Conservation (phyloP, 495 filamentous ascomycete species). For the Penicillium subrubescens region DNA sequence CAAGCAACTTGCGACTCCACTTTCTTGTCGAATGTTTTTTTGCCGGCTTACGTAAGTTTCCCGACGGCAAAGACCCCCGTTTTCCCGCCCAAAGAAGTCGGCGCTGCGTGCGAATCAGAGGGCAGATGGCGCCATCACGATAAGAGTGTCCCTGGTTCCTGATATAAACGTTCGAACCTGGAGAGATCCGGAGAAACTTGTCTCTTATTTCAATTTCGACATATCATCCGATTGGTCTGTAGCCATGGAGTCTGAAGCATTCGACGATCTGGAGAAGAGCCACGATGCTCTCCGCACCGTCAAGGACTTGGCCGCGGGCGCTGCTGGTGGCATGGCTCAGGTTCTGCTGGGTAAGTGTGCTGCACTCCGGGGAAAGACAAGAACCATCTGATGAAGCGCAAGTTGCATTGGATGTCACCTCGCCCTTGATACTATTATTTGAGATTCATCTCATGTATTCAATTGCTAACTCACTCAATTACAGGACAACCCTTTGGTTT, state of each 20-base stretch:
- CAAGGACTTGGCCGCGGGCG: slow-evolving; percentile 92
- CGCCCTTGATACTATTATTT: not conserved
- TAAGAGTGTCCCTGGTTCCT: slow-evolving; percentile 28
- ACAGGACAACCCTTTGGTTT: slow-evolving; percentile 90
- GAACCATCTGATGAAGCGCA: not conserved
- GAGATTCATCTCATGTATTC: not conserved
- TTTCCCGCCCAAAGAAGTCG: slow-evolving; percentile 35
- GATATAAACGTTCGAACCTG: slow-evolving; percentile 27
- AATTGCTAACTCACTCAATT: slow-evolving; percentile 28
- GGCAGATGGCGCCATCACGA: slow-evolving; percentile 29
- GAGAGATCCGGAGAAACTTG: slow-evolving; percentile 19
- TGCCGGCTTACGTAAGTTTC: slow-evolving; percentile 27
- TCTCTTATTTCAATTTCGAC: slow-evolving; percentile 8
- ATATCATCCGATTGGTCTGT: not conserved
- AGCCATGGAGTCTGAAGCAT: slow-evolving; percentile 41
- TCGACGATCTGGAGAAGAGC: slow-evolving; percentile 42
- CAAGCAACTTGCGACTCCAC: slow-evolving; percentile 18
- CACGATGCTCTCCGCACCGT: slow-evolving; percentile 57
- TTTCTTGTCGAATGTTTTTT: slow-evolving; percentile 14
- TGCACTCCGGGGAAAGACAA: not conserved
- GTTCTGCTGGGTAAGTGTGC: slow-evolving; percentile 81
- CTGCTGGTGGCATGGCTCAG: slow-evolving; percentile 89
- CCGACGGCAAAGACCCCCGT: slow-evolving; percentile 25
- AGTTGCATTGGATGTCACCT: not conserved
- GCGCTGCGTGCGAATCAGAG: slow-evolving; percentile 38